Base-by-base conservation (phyloP, 371 early-diverging fungal genomes). In the Haplosporangium sp. region DNA sequence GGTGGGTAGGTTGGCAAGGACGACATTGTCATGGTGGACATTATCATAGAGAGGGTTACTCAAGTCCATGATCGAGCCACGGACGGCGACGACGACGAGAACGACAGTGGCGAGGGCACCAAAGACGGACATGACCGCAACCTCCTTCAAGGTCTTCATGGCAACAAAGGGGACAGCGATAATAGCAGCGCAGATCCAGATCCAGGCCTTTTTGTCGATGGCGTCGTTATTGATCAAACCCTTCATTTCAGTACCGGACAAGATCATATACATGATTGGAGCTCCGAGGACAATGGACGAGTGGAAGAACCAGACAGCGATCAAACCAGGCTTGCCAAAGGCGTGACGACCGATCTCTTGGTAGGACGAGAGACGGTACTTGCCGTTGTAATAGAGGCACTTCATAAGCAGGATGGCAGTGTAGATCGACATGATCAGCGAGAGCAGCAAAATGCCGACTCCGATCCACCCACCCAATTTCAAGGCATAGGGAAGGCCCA, bases 391-490 rank as follows among this genome's bases (percentile, higher is more conserved):
- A 80, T 94, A 94, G 21, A 95, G 85, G 67, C 92, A 94, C 56
- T 86, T 86, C 72, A 94, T 87, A 23, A 93, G 84, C 6, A 94
- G 74, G 54, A 82, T 84, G 23, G 94, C 93, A 0, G 90, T 86
- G 79, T 92, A 94, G 53, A 88, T 72, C 12, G 94, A 89, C 74
- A 94, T 92, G 36, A 86, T 46, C 67, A 92, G 91, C 4, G 93
- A 87, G 50, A 95, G 83, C 36, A 90, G 55, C 43, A 96, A 83
- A 62, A 95, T 82, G 8, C 90, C 64, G 1, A 93, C 63, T 62
- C 92, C 91, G 43, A 92, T 79, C 96, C 96, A 96, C 5, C 96
- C 96, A 60, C 93, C 91, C 65, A 91, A 85, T n/a, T 71, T 84
- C 20, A 96, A 82, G 21, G 95, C 92, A 62, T 87, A 93, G n/a